Percentiles rank a stretch among this genome's conserved stretches.
These are phyloP conservation scores for Aspergillus pseudotamarii DNA, from an alignment of 2,329 filamentous ascomycete genomes.

Conservation along the genomic window DNA sequence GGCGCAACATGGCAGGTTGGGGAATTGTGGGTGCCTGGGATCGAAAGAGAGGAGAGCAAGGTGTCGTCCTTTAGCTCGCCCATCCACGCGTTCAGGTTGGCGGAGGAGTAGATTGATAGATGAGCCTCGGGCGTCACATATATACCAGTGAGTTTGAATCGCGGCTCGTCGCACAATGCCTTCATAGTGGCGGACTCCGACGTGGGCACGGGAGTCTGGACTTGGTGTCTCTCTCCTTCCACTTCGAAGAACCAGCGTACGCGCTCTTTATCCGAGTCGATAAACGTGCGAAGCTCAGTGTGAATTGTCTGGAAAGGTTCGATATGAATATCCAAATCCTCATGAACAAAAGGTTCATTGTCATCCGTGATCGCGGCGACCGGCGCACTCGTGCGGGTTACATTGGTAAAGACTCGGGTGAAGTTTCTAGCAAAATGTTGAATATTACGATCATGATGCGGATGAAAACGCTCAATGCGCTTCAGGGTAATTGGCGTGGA, in stretches of 20 bases:
- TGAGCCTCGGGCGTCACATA: conserved; percentile 61
- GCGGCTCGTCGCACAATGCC: conserved; percentile 56
- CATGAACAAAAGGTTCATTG: conserved; percentile 61
- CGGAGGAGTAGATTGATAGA: conserved; percentile 69
- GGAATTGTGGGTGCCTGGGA: conserved; percentile 95
- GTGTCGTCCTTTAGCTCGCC: conserved; percentile 68
- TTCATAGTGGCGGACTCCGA: conserved; percentile 63
- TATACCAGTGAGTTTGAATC: conserved; percentile 64
- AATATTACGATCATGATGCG: conserved; percentile 46
- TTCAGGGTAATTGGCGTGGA: conserved; percentile 72
- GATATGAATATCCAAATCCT: conserved; percentile 66
- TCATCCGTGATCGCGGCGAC: conserved; percentile 51
- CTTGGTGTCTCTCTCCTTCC: conserved; percentile 66
- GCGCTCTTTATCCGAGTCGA: conserved; percentile 63
- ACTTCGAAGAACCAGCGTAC: conserved; percentile 74
- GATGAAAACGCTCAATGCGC: conserved; percentile 72
- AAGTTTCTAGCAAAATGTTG: conserved; percentile 52
- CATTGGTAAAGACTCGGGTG: conserved; percentile 46
- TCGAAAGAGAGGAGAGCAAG: conserved; percentile 78
- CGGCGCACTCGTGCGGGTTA: conserved; percentile 46
- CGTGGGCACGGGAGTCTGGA: conserved; percentile 69
- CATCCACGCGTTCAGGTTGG: conserved; percentile 80
- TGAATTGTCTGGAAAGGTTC: conserved; percentile 68
- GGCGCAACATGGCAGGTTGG: conserved; percentile 82
- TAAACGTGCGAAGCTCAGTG: conserved; percentile 64